Evolutionary conservation across 1,284 basidiomycete species (phyloP).

Genomic region (Ustilago lituana): DNA sequence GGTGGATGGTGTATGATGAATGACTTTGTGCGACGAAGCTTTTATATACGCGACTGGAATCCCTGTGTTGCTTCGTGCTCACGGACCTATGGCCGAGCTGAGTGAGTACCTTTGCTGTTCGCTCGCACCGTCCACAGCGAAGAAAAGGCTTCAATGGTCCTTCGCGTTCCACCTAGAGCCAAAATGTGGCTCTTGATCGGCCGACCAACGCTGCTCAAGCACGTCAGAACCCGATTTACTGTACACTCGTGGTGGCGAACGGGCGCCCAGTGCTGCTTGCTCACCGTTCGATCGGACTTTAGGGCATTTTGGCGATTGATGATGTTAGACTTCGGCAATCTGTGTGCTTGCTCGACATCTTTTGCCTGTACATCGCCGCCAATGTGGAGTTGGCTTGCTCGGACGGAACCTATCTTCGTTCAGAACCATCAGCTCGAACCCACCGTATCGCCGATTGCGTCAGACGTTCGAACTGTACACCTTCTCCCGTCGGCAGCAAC

Average conservation of each 20-base stretch:
- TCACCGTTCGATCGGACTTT: constrained; percentile 12
- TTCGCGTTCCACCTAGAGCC: constrained; percentile 3
- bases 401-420: background rate
- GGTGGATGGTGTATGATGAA: too few species aligned
- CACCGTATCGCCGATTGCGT: constrained; percentile 13
- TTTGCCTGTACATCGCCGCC: too few species aligned
- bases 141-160: background rate
- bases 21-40: too few species aligned
- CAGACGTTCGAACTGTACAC: background rate
- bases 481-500: background rate
- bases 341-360: too few species aligned
- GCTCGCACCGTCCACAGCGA: background rate
- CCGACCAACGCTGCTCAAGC: constrained; percentile 4
- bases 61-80: background rate
- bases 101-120: too few species aligned
- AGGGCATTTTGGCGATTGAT: constrained; percentile 3
- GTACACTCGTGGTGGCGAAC: too few species aligned
- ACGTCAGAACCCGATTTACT: constrained; percentile 11
- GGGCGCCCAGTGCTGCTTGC: too few species aligned
- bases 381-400: too few species aligned
- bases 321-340: constrained; percentile 5
- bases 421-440: background rate
- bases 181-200: constrained; percentile 17
- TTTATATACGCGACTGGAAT: constrained; percentile 13
- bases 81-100: constrained; percentile 4